Evolutionary conservation across 805 yeast genomes (phyloP).

Genomic region (Candida cerambycidarum): DNA sequence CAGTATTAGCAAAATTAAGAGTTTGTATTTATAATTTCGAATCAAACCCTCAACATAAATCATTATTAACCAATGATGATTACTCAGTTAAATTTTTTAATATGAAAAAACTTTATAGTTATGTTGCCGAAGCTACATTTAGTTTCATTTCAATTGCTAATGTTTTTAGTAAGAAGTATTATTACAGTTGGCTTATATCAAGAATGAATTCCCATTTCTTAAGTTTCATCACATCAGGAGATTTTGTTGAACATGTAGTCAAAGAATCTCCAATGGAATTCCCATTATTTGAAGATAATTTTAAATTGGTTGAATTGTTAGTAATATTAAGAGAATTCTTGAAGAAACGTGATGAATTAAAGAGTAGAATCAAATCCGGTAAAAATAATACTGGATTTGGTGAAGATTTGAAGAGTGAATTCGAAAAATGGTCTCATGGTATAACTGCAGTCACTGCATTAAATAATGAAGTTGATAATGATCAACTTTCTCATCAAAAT

Average conservation of each 20-base stretch:
- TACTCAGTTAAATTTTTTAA: conserved; percentile 6
- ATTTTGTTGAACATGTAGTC: conserved; percentile 6
- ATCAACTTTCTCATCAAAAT: neutral
- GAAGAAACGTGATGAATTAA: conserved; percentile 5
- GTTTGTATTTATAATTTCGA: conserved; percentile 2
- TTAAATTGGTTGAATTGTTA: conserved; percentile 6
- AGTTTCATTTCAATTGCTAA: conserved; percentile 7
- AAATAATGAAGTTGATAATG: neutral
- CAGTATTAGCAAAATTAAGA: conserved; percentile 7
- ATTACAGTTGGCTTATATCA: conserved; percentile 10
- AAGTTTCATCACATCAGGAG: conserved; percentile 3
- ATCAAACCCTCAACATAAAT: conserved; percentile 2
- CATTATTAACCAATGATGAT: neutral
- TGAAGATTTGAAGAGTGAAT: neutral
- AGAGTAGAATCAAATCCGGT: neutral
- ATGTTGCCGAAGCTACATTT: conserved; percentile 2
- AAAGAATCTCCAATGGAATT: neutral
- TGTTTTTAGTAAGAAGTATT: conserved; percentile 9
- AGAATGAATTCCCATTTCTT: conserved; percentile 6
- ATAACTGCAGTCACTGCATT: neutral
- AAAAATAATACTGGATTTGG: neutral
- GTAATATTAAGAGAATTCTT: conserved; percentile 1
- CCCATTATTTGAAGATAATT: conserved; percentile 8
- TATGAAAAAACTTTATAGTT: conserved; percentile 6
- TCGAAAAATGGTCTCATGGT: conserved; percentile 6